Evolutionary conservation across 2,329 filamentous ascomycete genomes (phyloP).

Genomic region (Didymella sp.): DNA sequence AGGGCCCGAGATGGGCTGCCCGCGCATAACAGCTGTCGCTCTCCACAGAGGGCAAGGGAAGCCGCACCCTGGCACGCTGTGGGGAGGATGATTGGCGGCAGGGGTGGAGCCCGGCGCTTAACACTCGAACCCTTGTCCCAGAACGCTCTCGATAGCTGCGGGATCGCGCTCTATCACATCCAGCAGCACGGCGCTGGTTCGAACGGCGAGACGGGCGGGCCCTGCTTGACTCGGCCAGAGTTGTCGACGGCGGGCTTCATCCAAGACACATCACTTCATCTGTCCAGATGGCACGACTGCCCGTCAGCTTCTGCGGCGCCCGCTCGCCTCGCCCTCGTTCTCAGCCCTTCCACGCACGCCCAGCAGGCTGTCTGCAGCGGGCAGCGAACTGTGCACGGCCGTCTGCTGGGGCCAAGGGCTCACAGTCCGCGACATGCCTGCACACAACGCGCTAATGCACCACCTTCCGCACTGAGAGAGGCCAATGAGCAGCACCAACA

Average conservation of each 20-base stretch:
- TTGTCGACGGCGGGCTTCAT: neutral
- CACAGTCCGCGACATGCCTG: conserved; percentile 18
- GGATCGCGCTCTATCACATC: conserved; percentile 21
- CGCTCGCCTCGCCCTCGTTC: conserved; percentile 2
- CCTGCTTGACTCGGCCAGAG: neutral
- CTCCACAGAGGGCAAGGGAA: conserved; percentile 6
- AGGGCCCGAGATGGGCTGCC: conserved; percentile 9
- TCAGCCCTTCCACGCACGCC: neutral
- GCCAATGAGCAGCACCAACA: conserved; percentile 14
- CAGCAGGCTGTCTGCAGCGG: conserved; percentile 3
- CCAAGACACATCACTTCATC: neutral
- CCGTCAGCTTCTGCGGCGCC: neutral
- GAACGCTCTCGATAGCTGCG: conserved; percentile 10
- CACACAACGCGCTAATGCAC: conserved; percentile 14
- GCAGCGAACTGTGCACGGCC: conserved; percentile 21
- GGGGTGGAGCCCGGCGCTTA: conserved; percentile 17
- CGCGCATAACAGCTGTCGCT: conserved; percentile 16
- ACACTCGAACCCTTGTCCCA: conserved; percentile 3
- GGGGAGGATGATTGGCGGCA: conserved; percentile 1
- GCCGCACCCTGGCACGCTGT: neutral
- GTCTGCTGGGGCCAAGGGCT: conserved; percentile 9
- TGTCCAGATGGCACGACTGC: neutral
- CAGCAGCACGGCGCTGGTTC: conserved; percentile 20
- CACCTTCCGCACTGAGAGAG: conserved; percentile 5
- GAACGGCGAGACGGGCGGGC: conserved; percentile 13